Conservation (phyloP, 2,329 filamentous ascomycete species). For the Colletotrichum orbiculare region DNA sequence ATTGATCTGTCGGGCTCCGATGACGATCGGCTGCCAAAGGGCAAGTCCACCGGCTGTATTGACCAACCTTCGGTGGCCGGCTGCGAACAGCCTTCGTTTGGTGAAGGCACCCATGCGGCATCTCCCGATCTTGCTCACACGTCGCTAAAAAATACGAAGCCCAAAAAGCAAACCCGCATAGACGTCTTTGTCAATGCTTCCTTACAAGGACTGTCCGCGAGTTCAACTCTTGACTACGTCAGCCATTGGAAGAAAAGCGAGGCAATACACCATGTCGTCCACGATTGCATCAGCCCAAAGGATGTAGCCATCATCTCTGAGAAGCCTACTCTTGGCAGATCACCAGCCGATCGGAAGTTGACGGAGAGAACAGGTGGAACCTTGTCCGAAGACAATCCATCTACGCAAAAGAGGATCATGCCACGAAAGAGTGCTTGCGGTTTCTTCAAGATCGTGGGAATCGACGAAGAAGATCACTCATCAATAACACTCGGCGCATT, state of each 20-base stretch:
- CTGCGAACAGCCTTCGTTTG: neutral
- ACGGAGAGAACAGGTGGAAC: no score
- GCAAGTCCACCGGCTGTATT: no score
- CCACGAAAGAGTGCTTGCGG: constrained; percentile 50
- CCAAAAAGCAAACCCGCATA: constrained; percentile 45
- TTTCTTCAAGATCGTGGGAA: constrained; percentile 51
- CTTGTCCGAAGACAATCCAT: neutral
- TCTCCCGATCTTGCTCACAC: neutral
- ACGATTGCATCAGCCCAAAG: no score
- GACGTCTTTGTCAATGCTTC: constrained; percentile 24
- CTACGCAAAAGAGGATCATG: constrained; percentile 49
- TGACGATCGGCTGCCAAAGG: neutral
- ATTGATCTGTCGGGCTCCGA: constrained; percentile 24
- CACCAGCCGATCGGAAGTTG: no score
- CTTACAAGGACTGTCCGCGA: no score
- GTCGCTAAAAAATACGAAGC: constrained; percentile 14
- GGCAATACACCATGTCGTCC: no score
- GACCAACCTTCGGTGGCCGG: no score
- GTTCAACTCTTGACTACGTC: no score
- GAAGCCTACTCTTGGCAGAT: no score
- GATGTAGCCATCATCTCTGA: no score
- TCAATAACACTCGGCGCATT: constrained; percentile 13
- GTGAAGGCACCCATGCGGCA: no score
- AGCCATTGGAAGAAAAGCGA: no score
- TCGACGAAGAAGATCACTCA: constrained; percentile 43